Evolutionary conservation across 225 moss, liverwort and hornwort species (phyloP), one percentile per base, ranked within the genome.

Genomic region (Pseudoscleropodium purum): DNA sequence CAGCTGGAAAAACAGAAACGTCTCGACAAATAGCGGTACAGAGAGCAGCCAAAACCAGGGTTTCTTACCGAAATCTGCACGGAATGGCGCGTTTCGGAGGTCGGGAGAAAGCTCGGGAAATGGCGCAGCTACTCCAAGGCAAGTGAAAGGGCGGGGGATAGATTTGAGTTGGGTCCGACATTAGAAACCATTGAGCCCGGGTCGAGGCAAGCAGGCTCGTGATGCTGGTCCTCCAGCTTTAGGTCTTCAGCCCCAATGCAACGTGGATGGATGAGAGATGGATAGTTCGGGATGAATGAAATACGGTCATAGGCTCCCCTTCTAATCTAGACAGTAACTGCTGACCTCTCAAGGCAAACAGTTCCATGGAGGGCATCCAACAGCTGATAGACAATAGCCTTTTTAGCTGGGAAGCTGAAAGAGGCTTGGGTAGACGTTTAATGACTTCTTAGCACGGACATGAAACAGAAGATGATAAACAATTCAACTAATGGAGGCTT

Each of bases 31-130:
- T 88, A 65, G 89, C 45, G 63, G 51, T 72, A 90, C 54, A 29
- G n/a, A 39, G 85, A 85, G 17, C n/a, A 86, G 30, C 39, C 54
- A 49, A 72, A 79, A 86, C 11, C 52, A 34, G 27, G 29, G 51
- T 81, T 88, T 88, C 91, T 93, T 90, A 91, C 90, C 74, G 18
- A 83, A 90, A 90, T 91, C 83, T 90, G 75, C 72, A 88, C 79
- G 39, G 88, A 79, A 90, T 93, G 66, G 65, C 86, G 79, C 60
- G 83, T 86, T 86, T 90, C 54, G 67, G 75, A 68, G 90, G 67
- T 88, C 91, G n/a, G 49, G 45, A 45, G 74, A 74, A 79, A 79
- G 88, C 74, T 88, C 51, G 47, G 34, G 17, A 52, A 57, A 87
- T 83, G 61, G 56, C 57, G 83, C 74, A 91, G 73, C 72, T 86